Base-by-base conservation (phyloP, 2,329 filamentous ascomycete species). In the Phoma herbarum region DNA sequence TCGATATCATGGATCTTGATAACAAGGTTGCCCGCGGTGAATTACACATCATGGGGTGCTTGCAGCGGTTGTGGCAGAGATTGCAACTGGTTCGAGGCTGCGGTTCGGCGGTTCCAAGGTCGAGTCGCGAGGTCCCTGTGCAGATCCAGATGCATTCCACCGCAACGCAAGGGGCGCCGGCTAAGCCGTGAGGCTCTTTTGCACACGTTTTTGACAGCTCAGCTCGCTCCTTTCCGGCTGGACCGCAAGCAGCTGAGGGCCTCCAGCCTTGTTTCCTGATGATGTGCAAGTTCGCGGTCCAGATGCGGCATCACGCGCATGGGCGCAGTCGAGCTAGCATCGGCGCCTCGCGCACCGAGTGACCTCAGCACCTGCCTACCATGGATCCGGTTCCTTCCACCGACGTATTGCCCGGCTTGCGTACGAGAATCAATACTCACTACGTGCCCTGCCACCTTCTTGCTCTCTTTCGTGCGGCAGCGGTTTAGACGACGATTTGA, bases 191-290 rank as follows among this genome's bases (percentile, higher is more conserved):
- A 54, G 56, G 50, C 56, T 59, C 45, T 53, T 42, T 12, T 14
- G 41, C 45, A 44, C 50, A 54, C 56, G 56, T 59, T 59, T 45
- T 43, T 59, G 50, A 53, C 56, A 59, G 50, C 25, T 41, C 50
- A 51, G 41, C 51, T 50, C 28, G 4, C n/a, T 54, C 8, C 25
- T 41, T 33, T 12, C 50, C 33, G 49, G 56, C 45, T n/a, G 37
- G 31, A 39, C 41, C 50, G 45, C 50, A 59, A 50, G 56, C 56
- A 50, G 50, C 45, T 50, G 45, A 44, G 12, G 25, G 29, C 14
- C 16, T 52, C 39, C 42, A 37, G 50, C 31, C 50, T 35, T 9
- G 31, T 29, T 41, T 14, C 20, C 42, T 20, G 37, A 18, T 43
- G 33, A 26, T 18, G 42, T 18, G 9, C 48, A 53, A 29, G 26